These are phyloP conservation scores for Dalbergia cultrata DNA, from an alignment of 306 rosid species.

Conservation along the genomic window DNA sequence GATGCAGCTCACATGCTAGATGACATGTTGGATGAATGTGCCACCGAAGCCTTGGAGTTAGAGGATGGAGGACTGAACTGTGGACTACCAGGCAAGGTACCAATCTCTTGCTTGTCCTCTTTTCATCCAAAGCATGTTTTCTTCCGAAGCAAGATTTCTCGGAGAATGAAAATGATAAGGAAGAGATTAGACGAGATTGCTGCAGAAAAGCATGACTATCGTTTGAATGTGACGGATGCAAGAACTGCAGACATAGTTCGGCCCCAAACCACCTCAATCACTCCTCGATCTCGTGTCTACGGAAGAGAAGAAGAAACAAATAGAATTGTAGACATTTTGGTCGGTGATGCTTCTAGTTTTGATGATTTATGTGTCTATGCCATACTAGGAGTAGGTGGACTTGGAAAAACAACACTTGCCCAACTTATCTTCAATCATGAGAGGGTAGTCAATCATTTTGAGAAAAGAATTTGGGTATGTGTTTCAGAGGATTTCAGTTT, in stretches of 20 bases:
- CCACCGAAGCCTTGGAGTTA: neutral
- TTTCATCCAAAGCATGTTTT: conserved; percentile 23
- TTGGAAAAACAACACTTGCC: conserved; percentile 49
- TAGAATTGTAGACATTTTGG: conserved; percentile 33
- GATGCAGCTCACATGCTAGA: conserved; percentile 24
- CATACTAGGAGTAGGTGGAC: conserved; percentile 38
- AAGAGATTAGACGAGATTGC: conserved; percentile 32
- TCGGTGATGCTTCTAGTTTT: neutral
- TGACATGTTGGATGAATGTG: conserved; percentile 46
- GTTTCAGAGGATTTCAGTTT: conserved; percentile 41
- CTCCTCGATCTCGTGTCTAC: conserved; percentile 19
- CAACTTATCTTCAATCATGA: conserved; percentile 41
- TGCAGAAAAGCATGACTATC: conserved; percentile 3
- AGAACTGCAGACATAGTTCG: neutral
- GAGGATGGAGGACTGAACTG: neutral
- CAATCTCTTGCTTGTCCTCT: conserved; percentile 24
- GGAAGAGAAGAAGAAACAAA: conserved; percentile 41
- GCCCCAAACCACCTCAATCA: conserved; percentile 35
- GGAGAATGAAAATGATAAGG: conserved; percentile 18
- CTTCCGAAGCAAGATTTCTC: conserved; percentile 8
- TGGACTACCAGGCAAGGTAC: neutral
- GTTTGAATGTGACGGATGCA: neutral
- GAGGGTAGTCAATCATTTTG: conserved; percentile 35
- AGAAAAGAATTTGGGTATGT: conserved; percentile 41
- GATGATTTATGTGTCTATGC: conserved; percentile 29